Evolutionary conservation across 257 asterid genomes (phyloP).

Genomic region (Gentiana dahurica): DNA sequence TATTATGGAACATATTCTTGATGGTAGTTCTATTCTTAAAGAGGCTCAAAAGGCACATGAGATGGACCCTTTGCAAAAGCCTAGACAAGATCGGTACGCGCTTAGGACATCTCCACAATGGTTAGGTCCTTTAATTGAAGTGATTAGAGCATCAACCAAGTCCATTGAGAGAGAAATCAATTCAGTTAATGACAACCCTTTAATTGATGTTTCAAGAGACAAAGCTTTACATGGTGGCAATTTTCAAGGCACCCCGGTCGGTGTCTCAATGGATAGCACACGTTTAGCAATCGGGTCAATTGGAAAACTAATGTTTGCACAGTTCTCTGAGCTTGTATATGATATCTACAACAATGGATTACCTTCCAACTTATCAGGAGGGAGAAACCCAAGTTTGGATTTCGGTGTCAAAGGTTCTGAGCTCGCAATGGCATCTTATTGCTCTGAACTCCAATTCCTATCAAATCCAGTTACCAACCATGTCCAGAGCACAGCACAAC

Average conservation of each 20-base stretch:
- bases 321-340: constrained; percentile 23
- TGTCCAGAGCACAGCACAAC: constrained; percentile 27
- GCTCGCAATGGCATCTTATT: constrained; percentile 24
- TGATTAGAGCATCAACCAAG: constrained; percentile 21
- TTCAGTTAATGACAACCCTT: constrained; percentile 24
- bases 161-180: constrained; percentile 28
- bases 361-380: constrained; percentile 22
- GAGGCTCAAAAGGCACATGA: constrained; percentile 22
- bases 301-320: constrained; percentile 29
- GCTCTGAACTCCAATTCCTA: constrained; percentile 26
- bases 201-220: constrained; percentile 22
- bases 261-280: constrained; percentile 24
- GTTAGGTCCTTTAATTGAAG: constrained; percentile 24
- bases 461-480: constrained; percentile 27
- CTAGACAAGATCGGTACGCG: constrained; percentile 23
- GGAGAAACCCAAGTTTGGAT: constrained; percentile 22
- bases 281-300: constrained; percentile 24
- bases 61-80: constrained; percentile 22
- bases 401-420: constrained; percentile 26
- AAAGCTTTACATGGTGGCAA: constrained; percentile 25
- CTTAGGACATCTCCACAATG: constrained; percentile 25
- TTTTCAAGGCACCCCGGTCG: constrained; percentile 25
- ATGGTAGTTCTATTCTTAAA: constrained; percentile 18
- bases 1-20: constrained; percentile 21
- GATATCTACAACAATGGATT: constrained; percentile 25